These are phyloP conservation scores for Fusarium stilboides DNA, from an alignment of 2,329 filamentous ascomycete genomes.

Conservation along the genomic window DNA sequence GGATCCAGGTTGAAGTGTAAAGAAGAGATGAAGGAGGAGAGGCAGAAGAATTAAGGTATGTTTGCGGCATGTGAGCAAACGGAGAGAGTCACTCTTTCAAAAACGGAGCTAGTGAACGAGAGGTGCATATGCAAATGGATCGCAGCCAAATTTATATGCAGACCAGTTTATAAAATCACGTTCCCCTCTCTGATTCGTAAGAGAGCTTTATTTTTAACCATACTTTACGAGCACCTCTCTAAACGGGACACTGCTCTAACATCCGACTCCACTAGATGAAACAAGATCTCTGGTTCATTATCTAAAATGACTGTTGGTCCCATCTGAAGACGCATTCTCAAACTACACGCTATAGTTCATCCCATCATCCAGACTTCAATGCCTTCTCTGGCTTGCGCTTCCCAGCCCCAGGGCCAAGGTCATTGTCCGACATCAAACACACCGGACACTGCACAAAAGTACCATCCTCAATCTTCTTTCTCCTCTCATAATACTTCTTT, in stretches of 20 bases:
- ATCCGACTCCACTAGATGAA: not conserved
- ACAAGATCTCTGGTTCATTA: not conserved
- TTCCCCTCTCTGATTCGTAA: not conserved
- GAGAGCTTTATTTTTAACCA: not conserved
- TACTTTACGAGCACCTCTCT: not conserved
- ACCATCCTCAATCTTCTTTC: not conserved
- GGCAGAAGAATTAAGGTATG: not conserved
- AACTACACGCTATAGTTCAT: not conserved
- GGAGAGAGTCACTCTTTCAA: not conserved
- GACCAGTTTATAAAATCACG: not conserved
- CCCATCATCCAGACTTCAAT: not conserved
- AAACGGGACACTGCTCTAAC: too few species aligned
- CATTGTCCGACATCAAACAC: conserved; percentile 13
- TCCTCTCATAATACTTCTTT: not conserved
- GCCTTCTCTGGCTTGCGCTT: not conserved
- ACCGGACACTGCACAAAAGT: not conserved
- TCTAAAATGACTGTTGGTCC: too few species aligned
- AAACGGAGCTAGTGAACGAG: not conserved
- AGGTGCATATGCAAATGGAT: not conserved
- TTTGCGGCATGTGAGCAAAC: not conserved
- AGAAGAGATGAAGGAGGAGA: not conserved
- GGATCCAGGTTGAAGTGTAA: not conserved
- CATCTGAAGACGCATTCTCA: too few species aligned
- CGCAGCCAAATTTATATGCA: not conserved
- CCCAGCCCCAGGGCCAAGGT: not conserved